A percentile compares a stretch with the other conserved stretches of the same genome.
Evolutionary conservation across 208 protist species (phyloP).

Genomic region (Porcisia hertigi): DNA sequence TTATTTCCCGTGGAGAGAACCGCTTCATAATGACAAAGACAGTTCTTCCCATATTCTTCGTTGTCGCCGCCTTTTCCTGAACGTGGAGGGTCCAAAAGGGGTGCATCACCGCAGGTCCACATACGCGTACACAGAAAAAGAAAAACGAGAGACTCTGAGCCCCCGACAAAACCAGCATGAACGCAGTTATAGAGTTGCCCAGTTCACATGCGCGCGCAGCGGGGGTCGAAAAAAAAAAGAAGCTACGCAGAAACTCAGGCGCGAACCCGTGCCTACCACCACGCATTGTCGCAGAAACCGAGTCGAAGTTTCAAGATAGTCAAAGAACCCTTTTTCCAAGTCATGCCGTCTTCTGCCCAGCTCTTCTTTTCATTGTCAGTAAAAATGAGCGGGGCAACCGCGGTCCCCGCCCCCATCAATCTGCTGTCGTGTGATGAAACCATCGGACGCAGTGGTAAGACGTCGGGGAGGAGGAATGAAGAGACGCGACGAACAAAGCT

Average conservation of each 20-base stretch:
- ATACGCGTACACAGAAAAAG: neutral
- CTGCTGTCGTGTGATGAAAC: neutral
- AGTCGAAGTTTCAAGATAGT: too few relatives aligned
- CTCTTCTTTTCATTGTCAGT: too few relatives aligned
- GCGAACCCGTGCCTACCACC: neutral
- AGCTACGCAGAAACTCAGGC: neutral
- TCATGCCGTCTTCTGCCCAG: neutral
- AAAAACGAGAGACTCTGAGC: neutral
- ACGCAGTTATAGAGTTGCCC: neutral
- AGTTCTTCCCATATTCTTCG: neutral
- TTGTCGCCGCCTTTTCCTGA: neutral
- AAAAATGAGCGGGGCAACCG: too few relatives aligned
- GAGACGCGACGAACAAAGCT: neutral
- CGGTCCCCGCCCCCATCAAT: neutral
- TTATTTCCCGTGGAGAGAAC: neutral
- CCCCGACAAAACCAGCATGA: neutral
- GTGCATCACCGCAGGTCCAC: neutral
- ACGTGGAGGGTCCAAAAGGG: neutral
- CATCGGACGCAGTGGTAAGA: neutral
- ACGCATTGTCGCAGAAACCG: neutral
- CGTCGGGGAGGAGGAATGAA: constrained; percentile 8
- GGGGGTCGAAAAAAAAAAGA: neutral
- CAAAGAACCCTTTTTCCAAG: neutral
- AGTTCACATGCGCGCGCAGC: neutral
- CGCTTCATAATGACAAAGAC: too few relatives aligned